phyloP scores from a whole-genome alignment of 2,329 filamentous ascomycete genomes.

The Xylaria sp. region DNA sequence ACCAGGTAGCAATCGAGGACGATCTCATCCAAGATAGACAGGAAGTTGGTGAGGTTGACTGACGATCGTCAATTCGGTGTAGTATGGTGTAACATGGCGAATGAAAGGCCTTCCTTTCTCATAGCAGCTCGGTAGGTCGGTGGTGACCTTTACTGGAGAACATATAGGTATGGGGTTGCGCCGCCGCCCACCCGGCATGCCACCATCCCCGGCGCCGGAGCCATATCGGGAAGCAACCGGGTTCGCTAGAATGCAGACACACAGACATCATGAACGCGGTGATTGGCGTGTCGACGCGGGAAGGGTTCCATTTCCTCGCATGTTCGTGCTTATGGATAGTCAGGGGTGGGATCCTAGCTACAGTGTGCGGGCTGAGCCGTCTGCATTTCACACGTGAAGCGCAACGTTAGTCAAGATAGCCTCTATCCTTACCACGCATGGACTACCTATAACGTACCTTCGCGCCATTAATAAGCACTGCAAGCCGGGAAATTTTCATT shows the following conservation, averaged over 20 bases:
- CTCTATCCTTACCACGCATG: constrained; percentile 12
- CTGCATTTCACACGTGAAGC: constrained; percentile 24
- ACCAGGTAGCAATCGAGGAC: background rate
- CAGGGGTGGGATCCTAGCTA: constrained; percentile 16
- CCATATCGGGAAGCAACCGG: constrained; percentile 27
- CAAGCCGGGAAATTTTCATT: constrained; percentile 10
- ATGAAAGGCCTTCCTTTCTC: background rate
- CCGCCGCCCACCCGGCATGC: constrained; percentile 13
- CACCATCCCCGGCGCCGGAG: constrained; percentile 30
- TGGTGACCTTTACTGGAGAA: constrained; percentile 18
- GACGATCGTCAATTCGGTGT: constrained; percentile 5
- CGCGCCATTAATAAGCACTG: constrained; percentile 25
- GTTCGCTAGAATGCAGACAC: constrained; percentile 3
- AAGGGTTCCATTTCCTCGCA: constrained; percentile 19
- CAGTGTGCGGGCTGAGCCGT: constrained; percentile 28
- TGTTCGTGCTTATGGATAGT: constrained; percentile 5
- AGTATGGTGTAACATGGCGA: constrained; percentile 11
- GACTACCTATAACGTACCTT: constrained; percentile 16
- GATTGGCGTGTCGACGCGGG: constrained; percentile 21
- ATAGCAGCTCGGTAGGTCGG: background rate
- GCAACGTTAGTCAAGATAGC: constrained; percentile 17
- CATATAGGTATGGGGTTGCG: constrained; percentile 17
- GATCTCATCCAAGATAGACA: background rate
- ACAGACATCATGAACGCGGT: constrained; percentile 1
- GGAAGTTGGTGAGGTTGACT: constrained; percentile 11